Conservation (phyloP, 192 early-diverging fungal species). For the Backusella liffmaniae region DNA sequence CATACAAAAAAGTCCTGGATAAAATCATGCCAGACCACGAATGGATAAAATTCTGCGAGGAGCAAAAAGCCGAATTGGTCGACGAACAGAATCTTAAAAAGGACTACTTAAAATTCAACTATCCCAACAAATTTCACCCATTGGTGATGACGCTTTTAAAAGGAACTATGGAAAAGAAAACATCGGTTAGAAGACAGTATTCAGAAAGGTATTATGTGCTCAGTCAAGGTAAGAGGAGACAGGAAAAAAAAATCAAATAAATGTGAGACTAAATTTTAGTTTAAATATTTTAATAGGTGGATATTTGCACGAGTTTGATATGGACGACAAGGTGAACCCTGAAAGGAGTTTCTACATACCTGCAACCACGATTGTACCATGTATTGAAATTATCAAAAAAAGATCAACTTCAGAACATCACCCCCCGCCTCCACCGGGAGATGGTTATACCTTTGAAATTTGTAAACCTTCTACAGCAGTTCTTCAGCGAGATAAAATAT, state of each 20-base stretch:
- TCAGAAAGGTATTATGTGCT: conserved; percentile 44
- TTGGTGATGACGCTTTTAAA: conserved; percentile 38
- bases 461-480: background rate
- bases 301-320: conserved; percentile 41
- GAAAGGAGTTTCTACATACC: conserved; percentile 46
- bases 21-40: conserved; percentile 29
- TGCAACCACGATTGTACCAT: conserved; percentile 25
- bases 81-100: conserved; percentile 28
- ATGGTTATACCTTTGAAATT: conserved; percentile 19
- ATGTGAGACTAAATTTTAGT: background rate
- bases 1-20: conserved; percentile 3
- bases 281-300: conserved; percentile 17
- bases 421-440: background rate
- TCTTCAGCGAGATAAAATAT: conserved; percentile 6
- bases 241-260: background rate
- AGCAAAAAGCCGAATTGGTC: conserved; percentile 36
- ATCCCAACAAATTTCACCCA: conserved; percentile 38
- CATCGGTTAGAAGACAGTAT: conserved; percentile 40
- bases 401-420: background rate
- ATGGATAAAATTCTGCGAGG: conserved; percentile 38
- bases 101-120: conserved; percentile 32
- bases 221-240: conserved; percentile 22
- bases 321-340: conserved; percentile 23
- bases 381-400: conserved; percentile 16
- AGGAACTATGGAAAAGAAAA: conserved; percentile 35